Evolutionary conservation across 495 filamentous ascomycete genomes (phyloP), one percentile per base, ranked within the genome.

Genomic region (Xylaria flabelliformis): DNA sequence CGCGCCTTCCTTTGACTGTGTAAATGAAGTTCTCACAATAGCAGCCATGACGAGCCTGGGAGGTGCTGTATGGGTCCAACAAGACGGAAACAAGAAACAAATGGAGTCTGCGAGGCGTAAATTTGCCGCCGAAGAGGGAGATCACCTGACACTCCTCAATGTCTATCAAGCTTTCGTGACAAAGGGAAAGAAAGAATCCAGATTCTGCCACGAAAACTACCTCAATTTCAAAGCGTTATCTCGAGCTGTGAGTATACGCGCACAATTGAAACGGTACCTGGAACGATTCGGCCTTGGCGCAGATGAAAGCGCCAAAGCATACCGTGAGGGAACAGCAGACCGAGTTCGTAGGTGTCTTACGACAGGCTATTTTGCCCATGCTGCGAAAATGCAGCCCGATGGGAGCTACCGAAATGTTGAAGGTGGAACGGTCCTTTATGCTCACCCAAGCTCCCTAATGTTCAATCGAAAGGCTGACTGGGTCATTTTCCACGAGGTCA

Each of bases 391-490:
- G 95, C 93, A 97, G 80, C 88, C 94, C 0, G 96, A 99, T 85
- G 96, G 96, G 21, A 94, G 89, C 17, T 98, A 98, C 76, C 90
- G 88, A 75, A 94, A 92, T 34, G 89, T 97, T 56, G 91, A 89
- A 68, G 94, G 93, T 13, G 89, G 88, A 8, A 86, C 83, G 51
- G 88, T 89, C 55, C 83, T 99, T 46, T 89, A 97, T 84, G 94
- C 94, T 24, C 96, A 99, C 82, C 97, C 96, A 4, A 97, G 90
- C 76, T 96, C 93, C 21, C 81, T 99, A 76, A 94, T 99, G 91
- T 98, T 98, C 86, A 97, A 98, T 82, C 90, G 96, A 56, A 98
- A 97, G 84, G 94, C 93, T 21, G 95, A 98, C 74, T 99, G 96
- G 96, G 95, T 99, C 12, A 89, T 99, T 53, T 99, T 98, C 77